Conservation (phyloP, 371 early-diverging fungal genomes). For the Actinomortierella ambigua region DNA sequence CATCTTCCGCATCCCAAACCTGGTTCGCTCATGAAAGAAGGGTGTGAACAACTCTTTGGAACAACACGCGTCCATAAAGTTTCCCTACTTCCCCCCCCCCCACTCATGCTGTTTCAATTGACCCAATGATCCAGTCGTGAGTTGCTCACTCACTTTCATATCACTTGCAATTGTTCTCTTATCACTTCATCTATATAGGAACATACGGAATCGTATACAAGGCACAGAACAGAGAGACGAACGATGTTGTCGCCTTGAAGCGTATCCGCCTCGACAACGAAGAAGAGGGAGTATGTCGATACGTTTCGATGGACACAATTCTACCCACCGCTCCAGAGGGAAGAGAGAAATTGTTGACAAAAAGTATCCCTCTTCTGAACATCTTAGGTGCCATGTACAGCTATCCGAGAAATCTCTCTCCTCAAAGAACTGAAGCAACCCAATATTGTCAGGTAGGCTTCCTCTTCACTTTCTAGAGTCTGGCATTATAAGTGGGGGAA, state of each 20-base stretch:
- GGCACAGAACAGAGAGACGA: conserved; percentile 91
- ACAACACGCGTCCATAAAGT: too few species aligned
- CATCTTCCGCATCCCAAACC: too few species aligned
- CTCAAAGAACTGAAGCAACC: conserved; percentile 93
- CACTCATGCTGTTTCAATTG: too few species aligned
- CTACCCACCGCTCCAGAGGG: too few species aligned
- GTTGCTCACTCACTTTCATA: too few species aligned
- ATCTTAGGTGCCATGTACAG: conserved; percentile 89
- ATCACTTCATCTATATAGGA: conserved; percentile 51
- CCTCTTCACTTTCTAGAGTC: conserved; percentile 1
- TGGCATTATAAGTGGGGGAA: too few species aligned
- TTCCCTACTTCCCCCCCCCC: too few species aligned
- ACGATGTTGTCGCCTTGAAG: conserved; percentile 97
- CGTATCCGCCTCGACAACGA: conserved; percentile 96
- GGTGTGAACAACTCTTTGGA: too few species aligned
- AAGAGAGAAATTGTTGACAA: too few species aligned
- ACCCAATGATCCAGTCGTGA: too few species aligned
- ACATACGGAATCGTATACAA: conserved; percentile 98
- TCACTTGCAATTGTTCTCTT: too few species aligned
- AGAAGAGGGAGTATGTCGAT: conserved; percentile 81
- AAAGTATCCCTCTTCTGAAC: background rate
- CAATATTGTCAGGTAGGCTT: conserved; percentile 86
- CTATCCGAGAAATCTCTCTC: conserved; percentile 98
- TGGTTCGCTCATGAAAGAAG: too few species aligned
- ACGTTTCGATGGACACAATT: background rate